Evolutionary conservation across 108 stramenopile genomes (phyloP).

Genomic region (Nitzschia sp.): DNA sequence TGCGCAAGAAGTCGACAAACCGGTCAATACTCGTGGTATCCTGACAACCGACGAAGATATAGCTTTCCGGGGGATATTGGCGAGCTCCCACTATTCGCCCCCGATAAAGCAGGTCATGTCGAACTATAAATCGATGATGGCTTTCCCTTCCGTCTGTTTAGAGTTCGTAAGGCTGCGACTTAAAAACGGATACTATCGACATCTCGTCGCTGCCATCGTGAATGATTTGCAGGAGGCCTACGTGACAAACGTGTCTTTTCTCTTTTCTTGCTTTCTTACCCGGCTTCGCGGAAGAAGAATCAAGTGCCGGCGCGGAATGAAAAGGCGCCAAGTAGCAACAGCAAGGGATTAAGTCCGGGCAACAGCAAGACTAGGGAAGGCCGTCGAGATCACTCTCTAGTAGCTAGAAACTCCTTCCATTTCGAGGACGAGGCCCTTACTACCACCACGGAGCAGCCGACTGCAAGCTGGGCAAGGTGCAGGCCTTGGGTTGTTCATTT

Average conservation of each 20-base stretch:
- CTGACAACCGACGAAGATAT: constrained; percentile 1
- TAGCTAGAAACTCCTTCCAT: too few relatives aligned
- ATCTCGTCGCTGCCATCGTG: constrained; percentile 26
- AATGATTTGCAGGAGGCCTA: constrained; percentile 58
- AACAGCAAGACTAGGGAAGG: too few relatives aligned
- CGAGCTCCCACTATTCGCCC: constrained; percentile 31
- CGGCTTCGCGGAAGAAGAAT: constrained; percentile 20
- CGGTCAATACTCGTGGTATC: constrained; percentile 12
- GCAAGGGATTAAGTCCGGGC: too few relatives aligned
- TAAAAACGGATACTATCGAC: constrained; percentile 46
- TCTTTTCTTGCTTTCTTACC: constrained; percentile 21
- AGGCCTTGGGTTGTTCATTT: too few relatives aligned
- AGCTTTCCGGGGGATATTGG: background rate
- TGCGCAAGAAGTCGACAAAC: background rate
- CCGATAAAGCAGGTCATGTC: background rate
- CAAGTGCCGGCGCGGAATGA: too few relatives aligned
- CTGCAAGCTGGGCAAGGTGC: too few relatives aligned
- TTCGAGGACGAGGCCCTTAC: too few relatives aligned
- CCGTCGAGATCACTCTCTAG: too few relatives aligned
- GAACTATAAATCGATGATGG: constrained; percentile 25
- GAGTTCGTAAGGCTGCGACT: constrained; percentile 48
- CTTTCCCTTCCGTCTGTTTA: constrained; percentile 43
- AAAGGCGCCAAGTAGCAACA: too few relatives aligned
- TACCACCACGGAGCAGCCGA: too few relatives aligned
- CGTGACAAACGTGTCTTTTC: constrained; percentile 29